Conservation (phyloP, 106 monocot genomes). For the Allium fistulosum region DNA sequence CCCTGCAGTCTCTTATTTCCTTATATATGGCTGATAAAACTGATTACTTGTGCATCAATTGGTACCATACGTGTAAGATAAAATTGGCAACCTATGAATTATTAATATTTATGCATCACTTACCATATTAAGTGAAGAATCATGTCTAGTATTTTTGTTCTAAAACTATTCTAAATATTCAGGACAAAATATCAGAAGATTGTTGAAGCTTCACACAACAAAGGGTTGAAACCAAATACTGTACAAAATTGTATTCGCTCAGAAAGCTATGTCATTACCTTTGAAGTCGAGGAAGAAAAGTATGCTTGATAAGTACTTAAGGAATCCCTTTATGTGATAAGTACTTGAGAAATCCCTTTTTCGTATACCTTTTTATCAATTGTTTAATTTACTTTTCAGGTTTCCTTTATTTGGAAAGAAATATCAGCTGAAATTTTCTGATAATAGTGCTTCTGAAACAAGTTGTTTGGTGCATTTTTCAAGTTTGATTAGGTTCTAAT, state of each 20-base stretch:
- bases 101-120: too few species aligned
- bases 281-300: constrained; percentile 99
- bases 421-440: constrained; percentile 79
- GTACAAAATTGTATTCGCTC: constrained; percentile 81
- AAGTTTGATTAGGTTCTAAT: constrained; percentile 76
- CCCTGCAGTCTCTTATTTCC: too few species aligned
- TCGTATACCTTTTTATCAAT: too few species aligned
- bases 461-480: constrained; percentile 94
- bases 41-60: too few species aligned
- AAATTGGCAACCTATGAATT: too few species aligned
- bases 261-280: constrained; percentile 86
- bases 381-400: constrained; percentile 23
- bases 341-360: not conserved
- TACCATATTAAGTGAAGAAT: too few species aligned
- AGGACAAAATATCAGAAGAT: constrained; percentile 99
- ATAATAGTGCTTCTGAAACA: constrained; percentile 54
- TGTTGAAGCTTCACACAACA: constrained; percentile 89
- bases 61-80: too few species aligned
- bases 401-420: constrained; percentile 98
- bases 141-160: too few species aligned
- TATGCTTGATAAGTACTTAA: constrained; percentile 18
- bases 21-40: too few species aligned
- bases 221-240: constrained; percentile 51
- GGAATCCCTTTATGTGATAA: not conserved
- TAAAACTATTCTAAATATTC: constrained; percentile 11